Conservation (phyloP, 495 filamentous ascomycete species). For the Alectoria sarmentosa region DNA sequence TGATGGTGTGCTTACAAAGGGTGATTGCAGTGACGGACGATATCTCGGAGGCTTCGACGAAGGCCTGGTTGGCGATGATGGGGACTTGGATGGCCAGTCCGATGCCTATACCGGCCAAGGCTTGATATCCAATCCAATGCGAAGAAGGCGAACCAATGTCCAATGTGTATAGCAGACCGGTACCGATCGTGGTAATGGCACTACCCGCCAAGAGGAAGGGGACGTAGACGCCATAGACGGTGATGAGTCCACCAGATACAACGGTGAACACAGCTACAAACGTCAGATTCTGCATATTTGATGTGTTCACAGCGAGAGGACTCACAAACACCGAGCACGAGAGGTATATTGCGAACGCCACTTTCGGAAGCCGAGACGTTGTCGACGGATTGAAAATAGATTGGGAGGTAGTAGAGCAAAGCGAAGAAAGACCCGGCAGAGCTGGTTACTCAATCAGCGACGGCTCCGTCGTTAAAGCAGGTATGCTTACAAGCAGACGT, state of each 20-base stretch:
- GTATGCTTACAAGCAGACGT: conserved; percentile 26
- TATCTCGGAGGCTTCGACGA: conserved; percentile 45
- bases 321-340: conserved; percentile 46
- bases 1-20: conserved; percentile 8
- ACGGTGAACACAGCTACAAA: conserved; percentile 30
- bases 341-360: conserved; percentile 60
- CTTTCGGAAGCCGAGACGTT: conserved; percentile 38
- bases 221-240: conserved; percentile 53
- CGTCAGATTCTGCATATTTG: conserved; percentile 20
- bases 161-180: conserved; percentile 51
- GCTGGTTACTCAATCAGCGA: conserved; percentile 13
- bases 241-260: conserved; percentile 44
- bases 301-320: not conserved
- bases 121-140: conserved; percentile 55
- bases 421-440: conserved; percentile 40
- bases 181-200: conserved; percentile 44
- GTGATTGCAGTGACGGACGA: conserved; percentile 33
- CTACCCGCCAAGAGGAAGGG: conserved; percentile 45
- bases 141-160: conserved; percentile 37
- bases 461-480: not conserved
- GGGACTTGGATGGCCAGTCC: conserved; percentile 43
- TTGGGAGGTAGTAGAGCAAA: conserved; percentile 52
- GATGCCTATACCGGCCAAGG: conserved; percentile 50
- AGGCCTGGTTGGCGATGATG: conserved; percentile 33
- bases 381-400: conserved; percentile 55